phyloP scores from a whole-genome alignment of 805 yeast genomes.

The Saccharomycopsis javanensis region DNA sequence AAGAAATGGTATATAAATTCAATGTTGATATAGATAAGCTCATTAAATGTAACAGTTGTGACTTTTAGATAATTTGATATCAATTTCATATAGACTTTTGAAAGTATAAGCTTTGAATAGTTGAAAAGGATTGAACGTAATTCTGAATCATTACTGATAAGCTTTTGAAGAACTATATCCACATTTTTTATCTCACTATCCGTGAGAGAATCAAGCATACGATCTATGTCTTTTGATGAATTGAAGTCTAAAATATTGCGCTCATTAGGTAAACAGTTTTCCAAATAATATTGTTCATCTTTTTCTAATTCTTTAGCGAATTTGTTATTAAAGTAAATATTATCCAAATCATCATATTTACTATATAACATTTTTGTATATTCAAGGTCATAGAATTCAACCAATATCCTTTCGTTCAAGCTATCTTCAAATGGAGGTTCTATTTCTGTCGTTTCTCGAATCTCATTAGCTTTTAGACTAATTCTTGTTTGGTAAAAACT shows the following conservation, averaged over 20 bases:
- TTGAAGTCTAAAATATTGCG: slow-evolving; percentile 8
- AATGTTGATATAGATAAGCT: slow-evolving; percentile 10
- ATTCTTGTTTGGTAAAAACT: slow-evolving; percentile 1
- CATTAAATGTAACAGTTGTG: slow-evolving; percentile 9
- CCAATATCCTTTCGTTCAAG: background rate
- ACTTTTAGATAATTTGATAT: slow-evolving; percentile 14
- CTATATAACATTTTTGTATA: background rate
- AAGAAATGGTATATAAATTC: slow-evolving; percentile 12
- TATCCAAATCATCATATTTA: slow-evolving; percentile 2
- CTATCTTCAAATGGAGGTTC: slow-evolving; percentile 1
- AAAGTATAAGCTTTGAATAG: slow-evolving; percentile 5
- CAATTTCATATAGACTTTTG: slow-evolving; percentile 16
- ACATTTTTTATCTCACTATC: slow-evolving; percentile 13
- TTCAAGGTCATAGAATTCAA: background rate
- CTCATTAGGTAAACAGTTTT: slow-evolving; percentile 11
- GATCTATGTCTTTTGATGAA: slow-evolving; percentile 13
- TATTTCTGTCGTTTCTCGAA: background rate
- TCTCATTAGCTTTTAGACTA: background rate
- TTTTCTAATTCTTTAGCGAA: slow-evolving; percentile 8
- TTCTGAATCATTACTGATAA: slow-evolving; percentile 17
- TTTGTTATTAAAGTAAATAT: slow-evolving; percentile 1
- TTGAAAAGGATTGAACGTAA: slow-evolving; percentile 7
- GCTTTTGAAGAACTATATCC: slow-evolving; percentile 10
- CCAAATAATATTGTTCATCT: slow-evolving; percentile 15
- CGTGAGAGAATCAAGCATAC: slow-evolving; percentile 10